Percentiles rank a stretch among this genome's conserved stretches.
phyloP scores from a whole-genome alignment of 73 alveolate genomes.

The Diophrys appendiculata region DNA sequence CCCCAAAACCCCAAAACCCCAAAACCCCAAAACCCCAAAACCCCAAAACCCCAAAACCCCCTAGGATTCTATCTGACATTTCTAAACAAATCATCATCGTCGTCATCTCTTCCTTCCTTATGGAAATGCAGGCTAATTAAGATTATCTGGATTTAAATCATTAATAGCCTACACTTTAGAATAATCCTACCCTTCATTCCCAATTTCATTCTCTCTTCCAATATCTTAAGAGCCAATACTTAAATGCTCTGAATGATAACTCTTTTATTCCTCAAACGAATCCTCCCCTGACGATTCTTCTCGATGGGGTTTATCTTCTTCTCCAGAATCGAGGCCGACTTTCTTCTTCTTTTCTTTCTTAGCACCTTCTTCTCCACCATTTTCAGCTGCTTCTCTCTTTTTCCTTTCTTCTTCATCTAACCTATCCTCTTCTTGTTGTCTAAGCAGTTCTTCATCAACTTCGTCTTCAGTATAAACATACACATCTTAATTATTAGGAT shows the following conservation, averaged over 20 bases:
- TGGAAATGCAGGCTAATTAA: not conserved
- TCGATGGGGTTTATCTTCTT: not conserved
- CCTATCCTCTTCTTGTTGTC: not conserved
- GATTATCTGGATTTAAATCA: not conserved
- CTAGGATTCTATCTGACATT: too few relatives aligned
- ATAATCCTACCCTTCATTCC: not conserved
- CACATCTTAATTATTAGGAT: not conserved
- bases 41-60: too few relatives aligned
- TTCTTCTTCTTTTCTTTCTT: not conserved
- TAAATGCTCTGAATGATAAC: not conserved
- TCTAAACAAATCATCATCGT: too few relatives aligned
- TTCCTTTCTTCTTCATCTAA: not conserved
- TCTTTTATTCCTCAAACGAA: not conserved
- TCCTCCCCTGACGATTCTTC: not conserved
- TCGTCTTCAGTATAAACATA: too few relatives aligned
- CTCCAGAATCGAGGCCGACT: not conserved
- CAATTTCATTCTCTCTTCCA: not conserved
- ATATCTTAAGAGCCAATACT: not conserved
- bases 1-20: too few relatives aligned
- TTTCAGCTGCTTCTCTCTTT: not conserved
- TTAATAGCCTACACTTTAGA: too few relatives aligned
- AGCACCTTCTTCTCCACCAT: not conserved
- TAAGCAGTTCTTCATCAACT: not conserved
- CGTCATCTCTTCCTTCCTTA: too few relatives aligned
- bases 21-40: too few relatives aligned